Base-by-base conservation (phyloP, 306 rosid species). In the Fragaria vesca region DNA sequence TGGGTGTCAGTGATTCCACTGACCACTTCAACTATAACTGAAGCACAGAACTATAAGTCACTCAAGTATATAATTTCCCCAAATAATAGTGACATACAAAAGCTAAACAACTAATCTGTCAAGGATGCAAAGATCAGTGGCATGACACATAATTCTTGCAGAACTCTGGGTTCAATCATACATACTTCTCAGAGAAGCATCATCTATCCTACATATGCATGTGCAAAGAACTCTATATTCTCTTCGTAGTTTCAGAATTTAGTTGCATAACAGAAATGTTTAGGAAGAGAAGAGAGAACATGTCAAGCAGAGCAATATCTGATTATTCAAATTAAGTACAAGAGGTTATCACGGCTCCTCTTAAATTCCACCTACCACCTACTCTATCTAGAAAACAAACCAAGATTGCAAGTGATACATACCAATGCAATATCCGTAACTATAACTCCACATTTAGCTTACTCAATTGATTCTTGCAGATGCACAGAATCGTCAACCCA, bases 331-430 rank as follows among this genome's bases (percentile, higher is more conserved):
- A 54, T 12, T 1, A 51, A 34, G 48, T 38, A 73, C 62, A 55
- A 36, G 76, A 72, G 28, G 76, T 72, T 20, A 30, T 26, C 65
- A 73, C 3, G 12, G 67, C 9, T 46, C 47, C 42, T 38, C 77
- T 40, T 42, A 32, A 9, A 77, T 15, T 6, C 26, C 46, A 18
- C 55, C 43, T 8, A 32, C 32, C 61, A 68, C 34, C 66, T 40
- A 51, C 13, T 57, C 38, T 21, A 16, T 62, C n/a, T 43, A 73
- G 40, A 66, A 42, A 12, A 71, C 20, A 74, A 30, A 46, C 6
- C 36, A 45, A 17, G 47, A 58, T 48, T 57, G 62, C 66, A 46
- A 55, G 80, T 67, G 71, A 80, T 67, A 58, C 83, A 80, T 57
- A 80, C 76, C 83, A 7, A 68, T 26, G 40, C 60, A 30, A 18